phyloP scores from a whole-genome alignment of 495 filamentous ascomycete genomes.

The Symbiotaphrina buchneri region DNA sequence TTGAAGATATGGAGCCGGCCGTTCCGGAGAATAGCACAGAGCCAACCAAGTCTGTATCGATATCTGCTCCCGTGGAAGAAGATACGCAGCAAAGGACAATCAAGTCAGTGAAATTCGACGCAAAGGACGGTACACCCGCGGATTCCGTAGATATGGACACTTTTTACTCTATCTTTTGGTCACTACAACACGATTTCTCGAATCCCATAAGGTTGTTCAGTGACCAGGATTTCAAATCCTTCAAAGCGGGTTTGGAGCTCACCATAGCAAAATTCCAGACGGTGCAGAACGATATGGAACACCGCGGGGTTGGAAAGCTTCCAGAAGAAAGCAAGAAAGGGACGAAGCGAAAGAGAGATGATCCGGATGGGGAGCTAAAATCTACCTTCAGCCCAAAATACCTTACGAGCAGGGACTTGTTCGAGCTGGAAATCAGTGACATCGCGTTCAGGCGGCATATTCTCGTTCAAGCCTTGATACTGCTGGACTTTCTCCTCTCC shows the following conservation, averaged over 20 bases:
- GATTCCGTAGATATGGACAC: slow-evolving; percentile 35
- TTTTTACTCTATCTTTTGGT: slow-evolving; percentile 88
- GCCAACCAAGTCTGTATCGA: too few relatives aligned
- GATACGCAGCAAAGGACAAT: slow-evolving; percentile 17
- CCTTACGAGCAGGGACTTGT: slow-evolving; percentile 80
- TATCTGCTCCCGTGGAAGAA: too few relatives aligned
- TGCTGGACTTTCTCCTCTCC: slow-evolving; percentile 80
- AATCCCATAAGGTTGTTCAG: slow-evolving; percentile 67
- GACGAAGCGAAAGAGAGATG: slow-evolving; percentile 51
- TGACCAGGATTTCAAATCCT: slow-evolving; percentile 39
- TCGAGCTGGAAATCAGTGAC: slow-evolving; percentile 88
- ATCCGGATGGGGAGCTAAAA: slow-evolving; percentile 34
- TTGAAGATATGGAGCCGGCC: slow-evolving; percentile 4
- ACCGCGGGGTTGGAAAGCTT: slow-evolving; percentile 21
- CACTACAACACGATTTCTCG: slow-evolving; percentile 77
- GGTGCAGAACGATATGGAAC: slow-evolving; percentile 46
- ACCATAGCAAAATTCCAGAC: slow-evolving; percentile 61
- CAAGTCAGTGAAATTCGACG: slow-evolving; percentile 29
- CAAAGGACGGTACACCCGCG: slow-evolving; percentile 14
- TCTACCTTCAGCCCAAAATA: slow-evolving; percentile 92
- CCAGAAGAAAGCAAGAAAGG: slow-evolving; percentile 36
- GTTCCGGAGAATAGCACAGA: slow-evolving; percentile 7
- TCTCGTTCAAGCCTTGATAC: slow-evolving; percentile 79
- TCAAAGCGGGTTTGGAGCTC: slow-evolving; percentile 54
- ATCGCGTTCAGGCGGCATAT: slow-evolving; percentile 85